Base-by-base conservation (phyloP, 371 early-diverging fungal genomes). In the Mucor irregularis region DNA sequence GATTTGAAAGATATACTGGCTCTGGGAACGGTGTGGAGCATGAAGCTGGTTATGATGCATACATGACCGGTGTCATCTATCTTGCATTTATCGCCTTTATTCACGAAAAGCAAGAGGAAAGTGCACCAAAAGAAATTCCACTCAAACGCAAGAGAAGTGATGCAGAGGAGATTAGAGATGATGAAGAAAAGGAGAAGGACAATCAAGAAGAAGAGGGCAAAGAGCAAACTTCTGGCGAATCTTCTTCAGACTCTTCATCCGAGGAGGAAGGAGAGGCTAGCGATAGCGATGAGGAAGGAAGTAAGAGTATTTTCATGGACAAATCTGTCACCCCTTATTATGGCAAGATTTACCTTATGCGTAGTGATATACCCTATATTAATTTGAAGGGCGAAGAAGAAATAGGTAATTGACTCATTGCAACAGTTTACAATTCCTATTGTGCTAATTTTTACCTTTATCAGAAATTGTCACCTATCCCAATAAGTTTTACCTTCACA, bases 41-140 rank as follows among this genome's bases (percentile, higher is more conserved):
- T 64, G 94, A 96, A 65, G 96, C 96, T 13, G 96, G 92, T 2
- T 96, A 86, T 64, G 96, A 96, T 66, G 90, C 95, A 0, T 93
- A 89, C 51, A 79, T 87, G 62, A 95, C 96, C 4, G 96, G 96
- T 8, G 74, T 83, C 6, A 72, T 86, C 0, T 93, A 88, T 61
- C 55, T 85, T 5, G 82, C 81, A 1, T 70, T 84, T 47, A 68
- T 80, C 6, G 62, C 70, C 2, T 82, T 64, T 56, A 73, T 84
- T 48, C 47, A 62, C 19, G 78, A 80, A 46, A 66, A 65, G 16
- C 62, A 71, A 47, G 63, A 68, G 48, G 22, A 34, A 55, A 22
- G 30, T 2, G 21, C n/a, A n/a, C n/a, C n/a, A n/a, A n/a, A 31
- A 24, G 21, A 17, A 0, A 19, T 3, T 16, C 14, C 13, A 31